These are phyloP conservation scores for Pochonia chlamydosporia DNA, from an alignment of 2,329 filamentous ascomycete species.

Conservation along the genomic window DNA sequence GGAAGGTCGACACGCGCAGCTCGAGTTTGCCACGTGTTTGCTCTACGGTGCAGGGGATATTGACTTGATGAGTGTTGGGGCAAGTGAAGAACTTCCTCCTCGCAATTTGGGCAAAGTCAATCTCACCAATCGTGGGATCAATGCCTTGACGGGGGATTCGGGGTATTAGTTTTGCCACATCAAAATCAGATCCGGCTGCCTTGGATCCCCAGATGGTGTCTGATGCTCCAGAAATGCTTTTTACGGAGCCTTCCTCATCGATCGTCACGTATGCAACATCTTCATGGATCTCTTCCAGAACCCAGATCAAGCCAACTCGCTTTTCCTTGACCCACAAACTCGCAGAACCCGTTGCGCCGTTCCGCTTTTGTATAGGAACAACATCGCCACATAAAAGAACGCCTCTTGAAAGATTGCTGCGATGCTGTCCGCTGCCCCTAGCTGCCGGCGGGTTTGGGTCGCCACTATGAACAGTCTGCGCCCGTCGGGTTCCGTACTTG, in stretches of 20 bases:
- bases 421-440: slow-evolving; percentile 52
- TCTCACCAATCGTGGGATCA: slow-evolving; percentile 61
- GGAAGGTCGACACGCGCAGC: slow-evolving; percentile 86
- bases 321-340: slow-evolving; percentile 99
- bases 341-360: slow-evolving; percentile 84
- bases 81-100: slow-evolving; percentile 79
- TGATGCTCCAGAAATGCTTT: slow-evolving; percentile 67
- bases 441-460: slow-evolving; percentile 51
- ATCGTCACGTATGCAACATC: slow-evolving; percentile 75
- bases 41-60: slow-evolving; percentile 78
- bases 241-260: slow-evolving; percentile 71
- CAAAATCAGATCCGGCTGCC: slow-evolving; percentile 59
- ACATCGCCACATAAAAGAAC: slow-evolving; percentile 94
- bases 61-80: slow-evolving; percentile 67
- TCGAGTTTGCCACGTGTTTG: slow-evolving; percentile 63
- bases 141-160: slow-evolving; percentile 72
- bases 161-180: slow-evolving; percentile 74
- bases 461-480: slow-evolving; percentile 58
- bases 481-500: slow-evolving; percentile 49
- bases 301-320: slow-evolving; percentile 88
- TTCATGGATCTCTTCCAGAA: slow-evolving; percentile 94
- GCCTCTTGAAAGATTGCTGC: slow-evolving; percentile 72
- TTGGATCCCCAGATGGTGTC: slow-evolving; percentile 80
- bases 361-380: slow-evolving; percentile 95
- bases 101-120: slow-evolving; percentile 72